Percentiles rank a stretch among this genome's conserved stretches.
Conservation (phyloP, 2,329 filamentous ascomycete species). For the Corinectria fuckeliana region DNA sequence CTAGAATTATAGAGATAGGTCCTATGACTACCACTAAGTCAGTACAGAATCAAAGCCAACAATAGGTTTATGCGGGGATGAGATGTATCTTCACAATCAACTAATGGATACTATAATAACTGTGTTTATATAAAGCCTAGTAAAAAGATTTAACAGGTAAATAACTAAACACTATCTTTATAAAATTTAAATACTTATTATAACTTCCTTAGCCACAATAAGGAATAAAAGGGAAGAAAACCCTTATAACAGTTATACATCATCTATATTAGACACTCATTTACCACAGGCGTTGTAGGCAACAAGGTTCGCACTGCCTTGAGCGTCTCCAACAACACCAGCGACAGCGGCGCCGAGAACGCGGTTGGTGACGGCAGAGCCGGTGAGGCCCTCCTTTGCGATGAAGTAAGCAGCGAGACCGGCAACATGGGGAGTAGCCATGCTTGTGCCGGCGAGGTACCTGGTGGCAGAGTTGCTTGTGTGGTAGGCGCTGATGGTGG, state of each 20-base stretch:
- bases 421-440: constrained; percentile 64
- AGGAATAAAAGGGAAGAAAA: background rate
- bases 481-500: background rate
- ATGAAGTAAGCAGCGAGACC: constrained; percentile 70
- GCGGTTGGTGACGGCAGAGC: constrained; percentile 5
- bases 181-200: background rate
- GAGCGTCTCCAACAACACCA: background rate
- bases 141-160: background rate
- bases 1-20: background rate
- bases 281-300: constrained; percentile 17
- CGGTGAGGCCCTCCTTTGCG: constrained; percentile 12
- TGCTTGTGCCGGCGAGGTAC: constrained; percentile 21
- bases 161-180: background rate
- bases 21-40: background rate
- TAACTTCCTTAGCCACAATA: background rate
- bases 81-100: no score
- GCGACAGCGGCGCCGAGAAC: constrained; percentile 7
- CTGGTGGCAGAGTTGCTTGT: background rate
- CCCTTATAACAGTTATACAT: background rate
- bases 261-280: background rate
- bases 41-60: no score
- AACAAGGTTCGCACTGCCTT: background rate
- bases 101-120: no score
- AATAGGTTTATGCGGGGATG: no score
- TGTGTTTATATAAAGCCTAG: background rate